phyloP scores from a whole-genome alignment of 2,329 filamentous ascomycete genomes.

The Akanthomyces dipterigenus region DNA sequence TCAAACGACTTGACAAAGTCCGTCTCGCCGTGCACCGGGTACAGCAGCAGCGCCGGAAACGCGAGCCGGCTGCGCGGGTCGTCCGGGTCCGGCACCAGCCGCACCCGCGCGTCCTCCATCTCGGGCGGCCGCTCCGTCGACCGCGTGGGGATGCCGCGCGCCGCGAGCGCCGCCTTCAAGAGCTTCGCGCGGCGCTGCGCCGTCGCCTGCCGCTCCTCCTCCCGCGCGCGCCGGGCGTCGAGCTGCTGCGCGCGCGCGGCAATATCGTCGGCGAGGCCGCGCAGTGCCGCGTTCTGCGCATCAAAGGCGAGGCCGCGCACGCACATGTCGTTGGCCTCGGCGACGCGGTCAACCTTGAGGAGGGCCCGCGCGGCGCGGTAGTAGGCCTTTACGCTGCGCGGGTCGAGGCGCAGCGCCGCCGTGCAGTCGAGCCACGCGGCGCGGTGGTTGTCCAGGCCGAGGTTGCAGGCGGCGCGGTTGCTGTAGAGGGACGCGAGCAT shows the following conservation, averaged over 20 bases:
- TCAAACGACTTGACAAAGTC: conserved; percentile 87
- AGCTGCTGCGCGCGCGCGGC: conserved; percentile 48
- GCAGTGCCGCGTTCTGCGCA: conserved; percentile 59
- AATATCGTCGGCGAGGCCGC: conserved; percentile 57
- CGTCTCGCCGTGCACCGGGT: conserved; percentile 72
- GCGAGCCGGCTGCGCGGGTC: conserved; percentile 65
- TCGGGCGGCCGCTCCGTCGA: conserved; percentile 69
- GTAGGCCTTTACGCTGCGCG: conserved; percentile 78
- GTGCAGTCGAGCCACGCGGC: conserved; percentile 81
- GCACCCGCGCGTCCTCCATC: conserved; percentile 74
- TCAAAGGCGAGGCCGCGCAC: conserved; percentile 68
- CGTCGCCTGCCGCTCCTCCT: conserved; percentile 48
- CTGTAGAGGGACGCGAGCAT: conserved; percentile 71
- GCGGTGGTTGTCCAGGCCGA: conserved; percentile 84
- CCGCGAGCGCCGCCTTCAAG: conserved; percentile 58
- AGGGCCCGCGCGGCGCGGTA: conserved; percentile 79
- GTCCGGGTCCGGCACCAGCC: conserved; percentile 63
- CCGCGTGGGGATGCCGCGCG: conserved; percentile 63
- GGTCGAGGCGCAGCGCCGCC: conserved; percentile 69
- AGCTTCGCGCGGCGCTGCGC: conserved; percentile 52
- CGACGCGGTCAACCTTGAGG: conserved; percentile 68
- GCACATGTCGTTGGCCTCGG: conserved; percentile 76
- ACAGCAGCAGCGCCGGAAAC: conserved; percentile 78
- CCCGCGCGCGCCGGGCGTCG: conserved; percentile 47
- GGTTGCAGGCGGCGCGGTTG: conserved; percentile 85